A percentile compares a stretch with the other conserved stretches of the same genome.
Evolutionary conservation across 208 protist genomes (phyloP).

Genomic region (Leishmania gerbilli): DNA sequence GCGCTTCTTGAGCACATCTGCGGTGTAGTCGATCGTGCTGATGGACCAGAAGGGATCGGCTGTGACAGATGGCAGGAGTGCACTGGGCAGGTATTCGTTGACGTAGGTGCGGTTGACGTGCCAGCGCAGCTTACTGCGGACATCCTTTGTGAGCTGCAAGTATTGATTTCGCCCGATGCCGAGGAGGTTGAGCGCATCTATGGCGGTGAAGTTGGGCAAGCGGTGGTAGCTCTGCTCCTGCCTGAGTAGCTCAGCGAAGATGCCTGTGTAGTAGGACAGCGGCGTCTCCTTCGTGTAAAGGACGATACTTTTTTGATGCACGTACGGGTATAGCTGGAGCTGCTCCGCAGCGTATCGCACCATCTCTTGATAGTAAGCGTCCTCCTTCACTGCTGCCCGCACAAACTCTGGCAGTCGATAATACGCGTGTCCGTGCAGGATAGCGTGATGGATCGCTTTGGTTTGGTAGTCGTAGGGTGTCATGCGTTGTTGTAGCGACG

Average conservation of each 20-base stretch:
- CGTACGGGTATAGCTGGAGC: conserved; percentile 85
- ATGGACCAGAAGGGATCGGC: conserved; percentile 66
- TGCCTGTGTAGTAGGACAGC: conserved; percentile 72
- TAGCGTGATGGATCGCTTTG: conserved; percentile 40
- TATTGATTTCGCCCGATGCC: conserved; percentile 98
- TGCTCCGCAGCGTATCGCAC: conserved; percentile 47
- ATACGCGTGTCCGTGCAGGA: conserved; percentile 65
- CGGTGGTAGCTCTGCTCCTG: conserved; percentile 92
- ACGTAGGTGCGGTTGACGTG: conserved; percentile 70
- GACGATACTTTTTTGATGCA: conserved; percentile 55
- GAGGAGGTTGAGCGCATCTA: conserved; percentile 93
- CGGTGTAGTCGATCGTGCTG: conserved; percentile 34
- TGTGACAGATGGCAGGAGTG: conserved; percentile 44
- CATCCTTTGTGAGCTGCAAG: conserved; percentile 96
- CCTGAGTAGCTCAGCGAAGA: conserved; percentile 78
- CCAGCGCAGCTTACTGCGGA: conserved; percentile 87
- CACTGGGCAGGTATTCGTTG: conserved; percentile 60
- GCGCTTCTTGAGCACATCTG: conserved; percentile 31
- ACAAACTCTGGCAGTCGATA: conserved; percentile 70
- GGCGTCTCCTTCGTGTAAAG: conserved; percentile 73
- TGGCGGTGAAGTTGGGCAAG: conserved; percentile 97
- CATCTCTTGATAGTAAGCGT: conserved; percentile 76
- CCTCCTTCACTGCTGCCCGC: conserved; percentile 43
- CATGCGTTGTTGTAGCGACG: conserved; percentile 70
- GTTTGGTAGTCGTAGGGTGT: conserved; percentile 52